Percentiles rank a stretch among this genome's conserved stretches.
Conservation (phyloP, 148 eudicot genomes). For the Silene uniflora region DNA sequence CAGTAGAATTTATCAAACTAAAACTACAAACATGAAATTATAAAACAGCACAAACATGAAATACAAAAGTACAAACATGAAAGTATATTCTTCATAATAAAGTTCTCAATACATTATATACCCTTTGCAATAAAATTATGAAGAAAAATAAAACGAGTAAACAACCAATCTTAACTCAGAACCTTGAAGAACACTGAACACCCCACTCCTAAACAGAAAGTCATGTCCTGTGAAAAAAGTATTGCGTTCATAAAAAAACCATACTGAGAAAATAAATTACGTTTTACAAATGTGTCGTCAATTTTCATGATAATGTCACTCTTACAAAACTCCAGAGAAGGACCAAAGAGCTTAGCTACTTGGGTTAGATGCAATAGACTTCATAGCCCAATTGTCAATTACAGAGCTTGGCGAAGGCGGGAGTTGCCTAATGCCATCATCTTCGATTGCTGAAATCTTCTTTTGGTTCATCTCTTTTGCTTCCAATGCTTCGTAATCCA, state of each 20-base stretch:
- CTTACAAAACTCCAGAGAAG: not conserved
- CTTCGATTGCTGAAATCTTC: not conserved
- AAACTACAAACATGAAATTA: too few species aligned
- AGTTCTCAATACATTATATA: too few species aligned
- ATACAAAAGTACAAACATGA: too few species aligned
- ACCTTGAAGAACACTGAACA: too few species aligned
- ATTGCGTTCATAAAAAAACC: not conserved
- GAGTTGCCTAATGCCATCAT: conserved; percentile 8
- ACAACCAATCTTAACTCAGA: too few species aligned
- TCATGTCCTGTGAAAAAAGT: too few species aligned
- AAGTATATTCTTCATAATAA: too few species aligned
- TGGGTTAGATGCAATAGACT: conserved; percentile 16
- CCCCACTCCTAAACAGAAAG: too few species aligned
- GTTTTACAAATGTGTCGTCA: not conserved
- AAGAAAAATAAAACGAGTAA: too few species aligned
- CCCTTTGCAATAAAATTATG: too few species aligned
- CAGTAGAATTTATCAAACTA: too few species aligned
- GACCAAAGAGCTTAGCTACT: not conserved
- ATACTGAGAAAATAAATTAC: not conserved
- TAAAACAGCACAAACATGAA: too few species aligned
- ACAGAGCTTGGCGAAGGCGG: conserved; percentile 18
- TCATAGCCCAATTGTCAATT: conserved; percentile 13
- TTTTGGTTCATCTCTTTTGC: conserved; percentile 7
- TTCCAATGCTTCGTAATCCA: conserved; percentile 23
- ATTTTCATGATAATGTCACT: not conserved